Evolutionary conservation across 73 alveolate species (phyloP), one percentile per base, ranked within the genome.

Genomic region (Breviolum minutum): DNA sequence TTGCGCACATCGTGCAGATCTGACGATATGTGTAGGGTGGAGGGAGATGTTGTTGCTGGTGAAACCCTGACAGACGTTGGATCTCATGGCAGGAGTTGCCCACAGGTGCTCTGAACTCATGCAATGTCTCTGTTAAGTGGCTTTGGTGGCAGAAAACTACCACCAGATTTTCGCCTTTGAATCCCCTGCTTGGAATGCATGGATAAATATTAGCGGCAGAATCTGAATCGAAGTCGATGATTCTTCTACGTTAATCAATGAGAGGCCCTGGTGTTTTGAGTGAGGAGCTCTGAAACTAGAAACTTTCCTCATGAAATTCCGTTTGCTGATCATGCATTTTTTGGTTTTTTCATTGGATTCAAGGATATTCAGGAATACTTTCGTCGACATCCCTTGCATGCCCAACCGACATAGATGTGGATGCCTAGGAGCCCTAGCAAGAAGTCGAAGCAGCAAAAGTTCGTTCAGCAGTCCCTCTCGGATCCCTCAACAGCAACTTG

Each of bases 111-210:
- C 80, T 92, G 63, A 92, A 66, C 80, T 32, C 88, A 6, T 62
- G 97, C 64, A 63, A 26, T 19, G 97, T 92, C n/a, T 71, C 97
- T 32, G 76, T 92, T 40, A 62, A 60, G 94, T n/a, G 8, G 40
- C 79, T 85, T 85, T 13, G 87, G 87, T 64, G 48, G n/a, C 66
- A 79, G 7, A 24, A 10, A 6, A 8, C 62, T 76, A 20, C 26
- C 61, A 9, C 84, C 7, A 26, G 62, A 70, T 7, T 6, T 70
- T 17, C 32, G n/a, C n/a, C n/a, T n/a, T n/a, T n/a, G n/a, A n/a
- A n/a, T 40, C 54, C 54, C 54, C 54, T 40, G 0, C 5, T 40
- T 40, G 54, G 54, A 40, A 40, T 3, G 0, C 54, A 40, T 40
- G 54, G 54, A 40, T 40, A 3, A 40, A 40, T 40, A 40, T 40